These are phyloP conservation scores for Neurospora tetraspora DNA, from an alignment of 495 filamentous ascomycete species.

Conservation along the genomic window DNA sequence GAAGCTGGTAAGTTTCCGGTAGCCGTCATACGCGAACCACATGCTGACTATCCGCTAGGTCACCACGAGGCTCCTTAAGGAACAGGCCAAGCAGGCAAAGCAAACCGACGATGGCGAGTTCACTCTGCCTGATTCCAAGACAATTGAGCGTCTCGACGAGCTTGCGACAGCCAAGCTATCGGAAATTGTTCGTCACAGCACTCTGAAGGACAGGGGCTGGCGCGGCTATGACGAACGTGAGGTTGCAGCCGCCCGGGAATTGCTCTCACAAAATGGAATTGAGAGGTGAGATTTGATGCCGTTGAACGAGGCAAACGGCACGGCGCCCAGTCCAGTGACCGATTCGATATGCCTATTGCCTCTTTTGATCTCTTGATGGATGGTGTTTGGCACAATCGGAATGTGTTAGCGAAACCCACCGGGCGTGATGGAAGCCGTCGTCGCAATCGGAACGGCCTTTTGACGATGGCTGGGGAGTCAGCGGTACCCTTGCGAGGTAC, in stretches of 20 bases:
- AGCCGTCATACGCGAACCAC: not conserved
- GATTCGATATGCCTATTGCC: conserved; percentile 11
- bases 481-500: conserved; percentile 13
- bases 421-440: too few species aligned
- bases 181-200: conserved; percentile 59
- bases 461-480: conserved; percentile 5
- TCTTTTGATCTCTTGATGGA: conserved; percentile 9
- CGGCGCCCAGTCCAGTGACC: conserved; percentile 18
- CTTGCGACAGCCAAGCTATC: conserved; percentile 63
- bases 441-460: conserved; percentile 2
- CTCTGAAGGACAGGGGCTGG: conserved; percentile 53
- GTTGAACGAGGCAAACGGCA: conserved; percentile 3
- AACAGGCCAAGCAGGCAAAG: conserved; percentile 21
- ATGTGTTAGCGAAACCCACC: too few species aligned
- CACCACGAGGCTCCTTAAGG: conserved; percentile 27
- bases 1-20: conserved; percentile 49
- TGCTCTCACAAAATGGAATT: conserved; percentile 43
- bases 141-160: conserved; percentile 58
- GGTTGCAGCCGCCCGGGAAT: conserved; percentile 63
- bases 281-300: conserved; percentile 23
- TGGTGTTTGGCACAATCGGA: conserved; percentile 11
- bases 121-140: conserved; percentile 35
- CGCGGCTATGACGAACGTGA: conserved; percentile 64
- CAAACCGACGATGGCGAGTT: conserved; percentile 31
- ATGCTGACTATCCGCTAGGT: conserved; percentile 25